phyloP scores from a whole-genome alignment of 1,284 basidiomycete species.

The Microstroma glucosiphilum region DNA sequence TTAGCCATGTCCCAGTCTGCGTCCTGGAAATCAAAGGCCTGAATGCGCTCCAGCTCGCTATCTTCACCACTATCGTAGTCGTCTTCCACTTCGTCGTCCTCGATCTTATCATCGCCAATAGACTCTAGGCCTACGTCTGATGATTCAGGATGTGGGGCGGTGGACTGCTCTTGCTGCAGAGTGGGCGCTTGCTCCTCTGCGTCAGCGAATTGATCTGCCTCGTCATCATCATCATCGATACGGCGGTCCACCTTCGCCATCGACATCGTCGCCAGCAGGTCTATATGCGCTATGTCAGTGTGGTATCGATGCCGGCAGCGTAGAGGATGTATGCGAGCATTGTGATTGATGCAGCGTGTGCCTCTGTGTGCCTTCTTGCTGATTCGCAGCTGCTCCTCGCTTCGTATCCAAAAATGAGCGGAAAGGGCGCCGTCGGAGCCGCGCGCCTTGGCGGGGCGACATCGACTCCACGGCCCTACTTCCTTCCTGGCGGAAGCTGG shows the following conservation, averaged over 20 bases:
- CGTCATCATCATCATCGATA: background rate
- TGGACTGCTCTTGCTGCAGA: background rate
- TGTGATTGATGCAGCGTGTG: no score
- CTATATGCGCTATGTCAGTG: no score
- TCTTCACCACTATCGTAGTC: conserved; percentile 17
- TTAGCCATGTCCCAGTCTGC: conserved; percentile 48
- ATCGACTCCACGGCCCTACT: no score
- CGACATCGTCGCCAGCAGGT: no score
- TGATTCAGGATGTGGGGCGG: background rate
- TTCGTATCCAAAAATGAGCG: no score
- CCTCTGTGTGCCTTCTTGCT: no score
- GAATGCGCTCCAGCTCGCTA: conserved; percentile 21
- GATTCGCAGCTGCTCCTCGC: no score
- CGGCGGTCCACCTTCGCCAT: background rate
- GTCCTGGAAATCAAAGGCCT: conserved; percentile 39
- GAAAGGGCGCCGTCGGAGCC: no score
- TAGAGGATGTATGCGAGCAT: no score
- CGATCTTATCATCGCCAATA: conserved; percentile 12
- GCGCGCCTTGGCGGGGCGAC: no score
- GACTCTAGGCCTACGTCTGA: conserved; percentile 17
- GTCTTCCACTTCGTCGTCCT: conserved; percentile 19
- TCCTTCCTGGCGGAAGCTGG: no score
- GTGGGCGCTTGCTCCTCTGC: background rate
- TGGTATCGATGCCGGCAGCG: no score
- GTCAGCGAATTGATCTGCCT: background rate